Percentiles rank a stretch among this genome's conserved stretches.
phyloP scores from a whole-genome alignment of 2,329 filamentous ascomycete genomes.

The Neofusicoccum cordaticola region DNA sequence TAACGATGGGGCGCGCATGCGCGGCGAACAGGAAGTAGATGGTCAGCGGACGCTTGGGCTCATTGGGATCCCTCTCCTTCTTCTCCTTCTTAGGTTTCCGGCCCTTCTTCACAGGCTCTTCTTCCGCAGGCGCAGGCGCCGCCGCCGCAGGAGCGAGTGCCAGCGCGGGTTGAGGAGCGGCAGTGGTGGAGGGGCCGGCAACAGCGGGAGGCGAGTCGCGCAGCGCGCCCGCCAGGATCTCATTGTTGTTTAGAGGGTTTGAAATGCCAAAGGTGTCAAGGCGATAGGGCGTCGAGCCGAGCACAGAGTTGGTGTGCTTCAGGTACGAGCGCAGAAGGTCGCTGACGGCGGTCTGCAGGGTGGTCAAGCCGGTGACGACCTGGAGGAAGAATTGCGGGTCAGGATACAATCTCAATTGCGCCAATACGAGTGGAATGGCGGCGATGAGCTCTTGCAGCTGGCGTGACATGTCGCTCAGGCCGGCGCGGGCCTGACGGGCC shows the following conservation, averaged over 20 bases:
- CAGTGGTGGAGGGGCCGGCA: constrained; percentile 23
- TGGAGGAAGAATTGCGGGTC: constrained; percentile 35
- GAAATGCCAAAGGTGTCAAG: constrained; percentile 28
- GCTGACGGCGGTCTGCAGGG: constrained; percentile 71
- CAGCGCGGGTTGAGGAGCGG: constrained; percentile 24
- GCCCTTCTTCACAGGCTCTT: constrained; percentile 25
- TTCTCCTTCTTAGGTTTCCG: constrained; percentile 84
- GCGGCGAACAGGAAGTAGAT: constrained; percentile 96
- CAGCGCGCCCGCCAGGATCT: constrained; percentile 34
- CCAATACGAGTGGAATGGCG: constrained; percentile 16
- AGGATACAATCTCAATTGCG: constrained; percentile 6
- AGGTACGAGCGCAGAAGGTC: constrained; percentile 81
- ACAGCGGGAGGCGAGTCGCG: constrained; percentile 31
- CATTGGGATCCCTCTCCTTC: constrained; percentile 73
- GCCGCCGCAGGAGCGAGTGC: constrained; percentile 19
- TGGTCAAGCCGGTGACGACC: constrained; percentile 75
- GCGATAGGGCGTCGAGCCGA: constrained; percentile 37
- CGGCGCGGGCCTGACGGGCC: constrained; percentile 15
- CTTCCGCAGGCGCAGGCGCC: constrained; percentile 20
- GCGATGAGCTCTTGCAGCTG: constrained; percentile 21
- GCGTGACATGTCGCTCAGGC: constrained; percentile 15
- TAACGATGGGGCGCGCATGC: constrained; percentile 78
- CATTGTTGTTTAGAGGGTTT: constrained; percentile 35
- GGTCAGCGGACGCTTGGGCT: constrained; percentile 88
- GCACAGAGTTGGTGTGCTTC: constrained; percentile 80